A percentile compares a stretch with the other conserved stretches of the same genome.
phyloP scores from a whole-genome alignment of 768 basidiomycete species.

The Rhizopogon vesiculosus region DNA sequence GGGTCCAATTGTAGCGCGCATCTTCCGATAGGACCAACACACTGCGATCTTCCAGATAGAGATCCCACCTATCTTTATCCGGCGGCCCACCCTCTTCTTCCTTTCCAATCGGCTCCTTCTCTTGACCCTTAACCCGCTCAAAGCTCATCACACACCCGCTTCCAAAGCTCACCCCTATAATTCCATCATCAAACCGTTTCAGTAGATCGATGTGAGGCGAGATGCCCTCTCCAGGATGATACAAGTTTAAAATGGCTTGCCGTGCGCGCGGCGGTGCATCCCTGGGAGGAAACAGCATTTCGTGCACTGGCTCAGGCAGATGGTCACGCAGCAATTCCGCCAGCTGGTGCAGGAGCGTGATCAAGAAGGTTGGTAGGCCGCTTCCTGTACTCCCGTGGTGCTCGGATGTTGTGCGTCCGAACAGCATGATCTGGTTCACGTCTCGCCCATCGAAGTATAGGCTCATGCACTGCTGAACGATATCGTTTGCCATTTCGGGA shows the following conservation, averaged over 20 bases:
- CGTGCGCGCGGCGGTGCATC: slow-evolving; percentile 43
- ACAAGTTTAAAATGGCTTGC: slow-evolving; percentile 89
- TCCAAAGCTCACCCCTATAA: slow-evolving; percentile 81
- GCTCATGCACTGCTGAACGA: slow-evolving; percentile 47
- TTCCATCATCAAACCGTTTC: slow-evolving; percentile 81
- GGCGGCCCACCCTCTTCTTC: background rate
- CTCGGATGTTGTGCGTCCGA: slow-evolving; percentile 42
- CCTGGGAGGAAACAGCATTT: slow-evolving; percentile 55
- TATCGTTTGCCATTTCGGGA: slow-evolving; percentile 42
- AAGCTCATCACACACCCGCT: slow-evolving; percentile 83
- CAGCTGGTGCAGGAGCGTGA: slow-evolving; percentile 47
- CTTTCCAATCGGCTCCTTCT: background rate
- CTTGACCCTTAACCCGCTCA: slow-evolving; percentile 22
- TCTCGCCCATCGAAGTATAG: slow-evolving; percentile 47
- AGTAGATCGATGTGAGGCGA: slow-evolving; percentile 84
- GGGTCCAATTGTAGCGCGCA: slow-evolving; percentile 83
- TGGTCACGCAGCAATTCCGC: slow-evolving; percentile 42
- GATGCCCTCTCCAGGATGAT: slow-evolving; percentile 87
- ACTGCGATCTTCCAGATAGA: slow-evolving; percentile 75
- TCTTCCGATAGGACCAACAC: slow-evolving; percentile 75
- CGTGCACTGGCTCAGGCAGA: slow-evolving; percentile 46
- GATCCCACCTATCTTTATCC: slow-evolving; percentile 25
- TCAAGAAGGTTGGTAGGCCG: slow-evolving; percentile 54
- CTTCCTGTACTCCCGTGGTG: slow-evolving; percentile 20
- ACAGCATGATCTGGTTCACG: slow-evolving; percentile 86